Evolutionary conservation across 768 basidiomycete genomes (phyloP).

Genomic region (Serendipita sp.): DNA sequence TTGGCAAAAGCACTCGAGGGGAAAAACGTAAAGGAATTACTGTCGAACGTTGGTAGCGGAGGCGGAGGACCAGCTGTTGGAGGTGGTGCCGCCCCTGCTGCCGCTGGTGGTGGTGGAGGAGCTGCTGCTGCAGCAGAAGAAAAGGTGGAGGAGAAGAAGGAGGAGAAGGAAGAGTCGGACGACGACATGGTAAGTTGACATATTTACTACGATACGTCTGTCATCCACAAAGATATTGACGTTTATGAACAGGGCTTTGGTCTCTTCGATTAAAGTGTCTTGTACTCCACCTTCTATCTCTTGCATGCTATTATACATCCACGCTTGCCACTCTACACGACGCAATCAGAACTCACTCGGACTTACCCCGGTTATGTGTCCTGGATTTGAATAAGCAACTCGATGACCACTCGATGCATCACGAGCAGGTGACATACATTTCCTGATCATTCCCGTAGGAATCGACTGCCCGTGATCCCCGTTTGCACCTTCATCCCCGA

Average conservation of each 20-base stretch:
- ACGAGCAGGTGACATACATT: no score
- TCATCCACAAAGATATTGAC: neutral
- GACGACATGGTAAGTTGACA: constrained; percentile 61
- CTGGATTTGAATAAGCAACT: neutral
- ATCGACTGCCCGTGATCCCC: no score
- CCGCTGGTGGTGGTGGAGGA: constrained; percentile 40
- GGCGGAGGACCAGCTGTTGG: constrained; percentile 65
- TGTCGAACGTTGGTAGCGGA: constrained; percentile 88
- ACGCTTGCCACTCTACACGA: neutral
- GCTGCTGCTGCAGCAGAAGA: constrained; percentile 56
- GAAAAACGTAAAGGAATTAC: constrained; percentile 90
- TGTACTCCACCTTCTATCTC: neutral
- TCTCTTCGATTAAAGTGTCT: constrained; percentile 63
- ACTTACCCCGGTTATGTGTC: no score
- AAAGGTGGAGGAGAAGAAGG: constrained; percentile 66
- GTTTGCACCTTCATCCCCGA: no score
- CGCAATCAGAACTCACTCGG: no score
- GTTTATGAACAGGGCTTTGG: constrained; percentile 65
- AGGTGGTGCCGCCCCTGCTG: constrained; percentile 33
- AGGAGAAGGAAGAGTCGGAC: constrained; percentile 54
- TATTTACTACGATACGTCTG: neutral
- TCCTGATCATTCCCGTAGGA: no score
- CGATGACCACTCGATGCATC: neutral
- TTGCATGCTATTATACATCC: neutral
- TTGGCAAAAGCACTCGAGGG: constrained; percentile 97